phyloP scores from a whole-genome alignment of 1,284 basidiomycete species.

The Puccinia novopanici region DNA sequence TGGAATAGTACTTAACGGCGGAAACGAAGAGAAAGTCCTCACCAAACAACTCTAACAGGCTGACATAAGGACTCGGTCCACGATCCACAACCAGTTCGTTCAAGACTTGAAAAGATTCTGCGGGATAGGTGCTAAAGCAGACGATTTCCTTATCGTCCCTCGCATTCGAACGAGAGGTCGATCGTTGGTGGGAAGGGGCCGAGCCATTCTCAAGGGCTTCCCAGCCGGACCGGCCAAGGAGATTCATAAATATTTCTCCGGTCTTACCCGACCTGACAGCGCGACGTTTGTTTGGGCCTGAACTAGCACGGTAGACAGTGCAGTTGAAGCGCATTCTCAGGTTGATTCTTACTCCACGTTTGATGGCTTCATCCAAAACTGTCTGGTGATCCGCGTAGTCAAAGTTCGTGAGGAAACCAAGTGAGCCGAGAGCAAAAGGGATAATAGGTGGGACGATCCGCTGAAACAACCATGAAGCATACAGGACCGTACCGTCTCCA shows the following conservation, averaged over 20 bases:
- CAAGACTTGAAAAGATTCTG: slow-evolving; percentile 94
- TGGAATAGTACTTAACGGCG: background rate
- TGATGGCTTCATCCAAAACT: slow-evolving; percentile 86
- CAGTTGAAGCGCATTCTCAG: slow-evolving; percentile 98
- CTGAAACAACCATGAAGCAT: slow-evolving; percentile 99
- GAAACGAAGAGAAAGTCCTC: slow-evolving; percentile 44
- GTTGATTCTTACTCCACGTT: slow-evolving; percentile 93
- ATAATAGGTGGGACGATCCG: slow-evolving; percentile 95
- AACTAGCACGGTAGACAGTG: slow-evolving; percentile 88
- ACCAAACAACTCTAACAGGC: slow-evolving; percentile 94
- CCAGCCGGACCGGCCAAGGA: slow-evolving; percentile 84
- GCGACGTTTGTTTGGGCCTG: slow-evolving; percentile 53
- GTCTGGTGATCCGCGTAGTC: slow-evolving; percentile 84
- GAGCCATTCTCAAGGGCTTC: slow-evolving; percentile 80
- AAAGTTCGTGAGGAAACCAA: slow-evolving; percentile 98
- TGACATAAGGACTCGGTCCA: slow-evolving; percentile 96
- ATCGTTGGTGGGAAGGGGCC: slow-evolving; percentile 59
- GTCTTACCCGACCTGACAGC: slow-evolving; percentile 87
- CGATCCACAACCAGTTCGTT: slow-evolving; percentile 98
- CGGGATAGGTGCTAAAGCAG: slow-evolving; percentile 93
- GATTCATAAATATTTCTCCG: slow-evolving; percentile 91
- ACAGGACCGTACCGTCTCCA: slow-evolving; percentile 96
- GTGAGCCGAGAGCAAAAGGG: slow-evolving; percentile 94
- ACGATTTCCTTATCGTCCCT: slow-evolving; percentile 84
- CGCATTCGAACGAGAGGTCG: slow-evolving; percentile 55